Evolutionary conservation across 306 rosid genomes (phyloP), one percentile per base, ranked within the genome.

Genomic region (Trifolium repens): DNA sequence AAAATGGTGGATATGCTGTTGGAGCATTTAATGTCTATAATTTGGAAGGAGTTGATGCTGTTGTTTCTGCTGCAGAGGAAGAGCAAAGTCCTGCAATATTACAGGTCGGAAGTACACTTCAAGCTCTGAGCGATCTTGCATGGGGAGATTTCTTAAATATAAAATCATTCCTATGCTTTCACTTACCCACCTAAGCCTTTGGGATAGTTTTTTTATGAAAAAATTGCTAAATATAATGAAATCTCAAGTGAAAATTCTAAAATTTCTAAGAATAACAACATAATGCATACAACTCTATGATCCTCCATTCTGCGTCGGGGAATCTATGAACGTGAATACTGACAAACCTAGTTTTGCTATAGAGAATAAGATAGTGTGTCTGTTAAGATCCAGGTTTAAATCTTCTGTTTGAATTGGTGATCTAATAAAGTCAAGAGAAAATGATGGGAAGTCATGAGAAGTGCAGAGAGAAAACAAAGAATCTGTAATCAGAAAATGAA

Each of bases 21-120:
- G 98, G 98, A 85, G 98, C 98, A n/a, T 94, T 94, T 83, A 94
- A 91, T 26, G 91, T 94, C 54, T 94, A 94, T 75, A 94, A 94
- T 90, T 82, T 94, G 88, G 97, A 94, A 91, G 98, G 97, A 85
- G 94, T 82, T 60, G 89, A 88, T 80, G 97, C 98, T 49, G 94
- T 94, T 79, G 87, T 91, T 69, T 84, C 96, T 75, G 98, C 98
- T 37, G 98, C 97, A 47, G 98, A 94, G 78, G 93, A 91, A 88
- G 84, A 86, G 84, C 86, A 73, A 37, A 94, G 98, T 81, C 97
- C 98, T 68, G 98, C 97, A 43, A 94, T 94, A 80, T 83, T 94
- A 81, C 98, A 94, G 97, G 98, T 94, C 61, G 63, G 83, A 73
- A 78, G 43, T 63, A 26, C 39, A 27, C 39, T 59, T 59, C 35